Evolutionary conservation across 2,329 filamentous ascomycete genomes (phyloP).

Genomic region (Colletotrichum echinochloae): DNA sequence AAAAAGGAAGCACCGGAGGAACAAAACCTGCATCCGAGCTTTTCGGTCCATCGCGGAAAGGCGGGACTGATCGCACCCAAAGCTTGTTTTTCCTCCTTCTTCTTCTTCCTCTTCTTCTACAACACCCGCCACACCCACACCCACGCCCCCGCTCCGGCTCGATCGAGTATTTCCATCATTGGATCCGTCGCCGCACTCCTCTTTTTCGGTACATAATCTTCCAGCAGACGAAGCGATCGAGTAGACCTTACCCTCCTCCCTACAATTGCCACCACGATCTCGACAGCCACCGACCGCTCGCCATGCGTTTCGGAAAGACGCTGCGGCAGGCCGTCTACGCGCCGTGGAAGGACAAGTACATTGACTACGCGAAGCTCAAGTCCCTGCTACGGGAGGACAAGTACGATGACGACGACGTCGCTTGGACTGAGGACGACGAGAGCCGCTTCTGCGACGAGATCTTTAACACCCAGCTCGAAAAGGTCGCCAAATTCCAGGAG

Average conservation of each 20-base stretch:
- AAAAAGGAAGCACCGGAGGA: not conserved
- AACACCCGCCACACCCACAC: not conserved
- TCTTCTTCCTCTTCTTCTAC: not conserved
- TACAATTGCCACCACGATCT: not conserved
- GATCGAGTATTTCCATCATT: slow-evolving; percentile 17
- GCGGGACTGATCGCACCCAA: slow-evolving; percentile 9
- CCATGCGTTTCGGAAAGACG: slow-evolving; percentile 94
- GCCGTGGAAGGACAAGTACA: slow-evolving; percentile 93
- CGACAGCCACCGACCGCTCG: slow-evolving; percentile 42
- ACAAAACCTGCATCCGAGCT: not conserved
- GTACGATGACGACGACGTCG: slow-evolving; percentile 68
- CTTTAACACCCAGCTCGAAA: slow-evolving; percentile 93
- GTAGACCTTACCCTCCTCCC: not conserved
- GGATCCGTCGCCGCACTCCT: not conserved
- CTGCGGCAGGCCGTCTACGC: slow-evolving; percentile 82
- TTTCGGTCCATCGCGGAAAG: slow-evolving; percentile 4
- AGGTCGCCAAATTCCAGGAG: slow-evolving; percentile 90
- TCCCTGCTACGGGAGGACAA: slow-evolving; percentile 83
- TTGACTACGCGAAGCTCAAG: slow-evolving; percentile 96
- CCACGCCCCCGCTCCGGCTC: slow-evolving; percentile 3
- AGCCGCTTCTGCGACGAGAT: slow-evolving; percentile 94
- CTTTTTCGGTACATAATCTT: not conserved
- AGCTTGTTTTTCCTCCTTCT: slow-evolving; percentile 41
- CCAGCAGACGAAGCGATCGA: not conserved
- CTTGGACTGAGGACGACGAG: slow-evolving; percentile 96